These are phyloP conservation scores for Beauveria brongniartii DNA, from an alignment of 2,329 filamentous ascomycete genomes.

Conservation along the genomic window DNA sequence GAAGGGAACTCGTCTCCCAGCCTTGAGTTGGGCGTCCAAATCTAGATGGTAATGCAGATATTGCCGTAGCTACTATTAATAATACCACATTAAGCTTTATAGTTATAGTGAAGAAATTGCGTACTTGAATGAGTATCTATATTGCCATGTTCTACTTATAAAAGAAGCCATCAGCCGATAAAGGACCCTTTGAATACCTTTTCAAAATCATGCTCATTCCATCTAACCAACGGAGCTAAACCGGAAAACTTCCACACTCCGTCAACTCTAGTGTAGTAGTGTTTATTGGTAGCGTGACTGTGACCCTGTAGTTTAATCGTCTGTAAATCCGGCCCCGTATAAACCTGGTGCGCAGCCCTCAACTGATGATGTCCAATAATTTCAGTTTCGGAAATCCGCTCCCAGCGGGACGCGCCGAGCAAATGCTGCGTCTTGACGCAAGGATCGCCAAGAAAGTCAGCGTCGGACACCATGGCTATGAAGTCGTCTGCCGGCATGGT, in stretches of 20 bases:
- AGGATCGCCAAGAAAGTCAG: conserved; percentile 48
- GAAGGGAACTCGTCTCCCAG: neutral
- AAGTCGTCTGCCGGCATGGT: conserved; percentile 55
- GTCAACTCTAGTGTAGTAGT: conserved; percentile 49
- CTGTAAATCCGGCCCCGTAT: conserved; percentile 42
- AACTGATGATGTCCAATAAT: conserved; percentile 53
- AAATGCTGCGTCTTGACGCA: conserved; percentile 58
- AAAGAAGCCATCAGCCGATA: neutral
- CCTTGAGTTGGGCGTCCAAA: neutral
- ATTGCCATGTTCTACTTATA: neutral
- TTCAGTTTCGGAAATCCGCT: conserved; percentile 48
- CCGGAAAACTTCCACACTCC: conserved; percentile 57
- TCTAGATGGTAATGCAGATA: neutral
- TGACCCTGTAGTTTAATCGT: conserved; percentile 45
- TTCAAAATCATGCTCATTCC: conserved; percentile 50
- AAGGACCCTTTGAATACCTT: conserved; percentile 34
- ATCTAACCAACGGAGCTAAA: conserved; percentile 46
- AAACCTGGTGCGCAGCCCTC: conserved; percentile 53
- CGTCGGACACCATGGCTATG: conserved; percentile 50
- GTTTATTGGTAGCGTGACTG: conserved; percentile 48
- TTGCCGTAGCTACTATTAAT: neutral
- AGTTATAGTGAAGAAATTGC: neutral
- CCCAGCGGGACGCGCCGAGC: conserved; percentile 52
- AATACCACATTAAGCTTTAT: neutral
- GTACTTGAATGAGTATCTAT: neutral